Conservation (phyloP, 1,284 basidiomycete genomes). For the Athelia sp. region DNA sequence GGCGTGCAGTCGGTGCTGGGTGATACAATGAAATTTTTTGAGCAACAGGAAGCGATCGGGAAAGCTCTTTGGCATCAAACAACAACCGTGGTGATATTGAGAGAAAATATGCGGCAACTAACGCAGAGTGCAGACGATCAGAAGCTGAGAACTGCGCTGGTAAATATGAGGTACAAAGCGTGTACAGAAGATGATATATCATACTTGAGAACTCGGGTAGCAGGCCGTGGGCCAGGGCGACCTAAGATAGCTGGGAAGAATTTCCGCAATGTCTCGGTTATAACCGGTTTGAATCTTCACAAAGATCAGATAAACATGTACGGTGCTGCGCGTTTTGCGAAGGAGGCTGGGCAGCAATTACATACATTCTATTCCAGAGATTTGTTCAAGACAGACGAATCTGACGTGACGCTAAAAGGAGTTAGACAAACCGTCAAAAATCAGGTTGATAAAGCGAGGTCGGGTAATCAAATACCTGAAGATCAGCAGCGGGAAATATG, state of each 20-base stretch:
- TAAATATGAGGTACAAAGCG: conserved; percentile 13
- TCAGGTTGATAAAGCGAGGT: background rate
- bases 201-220: conserved; percentile 8
- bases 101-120: conserved; percentile 30
- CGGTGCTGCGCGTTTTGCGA: too few relatives aligned
- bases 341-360: too few relatives aligned
- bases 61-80: conserved; percentile 27
- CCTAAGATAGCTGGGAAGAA: conserved; percentile 1
- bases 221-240: background rate
- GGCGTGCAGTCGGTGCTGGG: conserved; percentile 7
- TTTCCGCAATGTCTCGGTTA: conserved; percentile 12
- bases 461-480: background rate
- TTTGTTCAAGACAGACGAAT: background rate
- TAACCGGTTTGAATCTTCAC: conserved; percentile 8
- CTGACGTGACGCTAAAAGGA: background rate
- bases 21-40: conserved; percentile 1
- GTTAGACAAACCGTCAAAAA: background rate
- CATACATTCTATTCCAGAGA: background rate
- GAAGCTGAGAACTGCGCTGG: conserved; percentile 8
- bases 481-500: conserved; percentile 23
- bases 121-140: conserved; percentile 3
- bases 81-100: conserved; percentile 25
- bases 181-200: conserved; percentile 12
- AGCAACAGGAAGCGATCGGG: conserved; percentile 20
- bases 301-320: conserved; percentile 12